Evolutionary conservation across 2,329 filamentous ascomycete genomes (phyloP), one percentile per base, ranked within the genome.

Genomic region (Cercospora beticola): DNA sequence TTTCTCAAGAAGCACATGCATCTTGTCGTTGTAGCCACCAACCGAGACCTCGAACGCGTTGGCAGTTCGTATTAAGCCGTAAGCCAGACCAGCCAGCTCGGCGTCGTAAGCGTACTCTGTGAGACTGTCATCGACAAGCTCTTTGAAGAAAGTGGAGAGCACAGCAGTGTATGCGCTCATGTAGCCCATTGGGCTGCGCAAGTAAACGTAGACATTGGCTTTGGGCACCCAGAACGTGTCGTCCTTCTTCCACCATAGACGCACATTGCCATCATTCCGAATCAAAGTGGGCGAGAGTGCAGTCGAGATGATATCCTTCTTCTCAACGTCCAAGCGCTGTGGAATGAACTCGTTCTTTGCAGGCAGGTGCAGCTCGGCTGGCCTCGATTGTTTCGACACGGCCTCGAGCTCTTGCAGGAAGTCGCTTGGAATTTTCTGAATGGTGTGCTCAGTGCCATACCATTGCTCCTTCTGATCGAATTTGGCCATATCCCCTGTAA

Each of bases 201-300:
- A 85, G 73, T 90, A 92, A 71, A 97, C 88, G 72, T 93, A 87
- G 18, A 98, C 83, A 68, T 93, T 95, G 3, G 92, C 95, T 79
- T 97, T 97, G 8, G 95, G 95, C 9, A 98, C 95, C 94, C 94
- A 98, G 81, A 98, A 99, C 0, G 90, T 93, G 75, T 99, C 95
- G 76, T 99, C 95, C 81, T 98, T 98, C 84, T 99, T 99, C 84
- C 90, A 97, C 95, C 95, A 99, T 2, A 92, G 90, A 31, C 94
- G 89, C 0, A 92, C 89, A 36, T 89, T 83, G 5, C 89, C 85
- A 73, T 97, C 94, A 74, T 97, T 93, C 73, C 94, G 89, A 70
- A 99, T 90, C 26, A 99, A 84, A 69, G 89, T 90, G 0, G 95
- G 95, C 0, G 88, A 85, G 65, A 91, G 86, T 0, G 89, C 84